Conservation (phyloP, 1,284 basidiomycete species). For the Tilletiopsis washingtonensis region DNA sequence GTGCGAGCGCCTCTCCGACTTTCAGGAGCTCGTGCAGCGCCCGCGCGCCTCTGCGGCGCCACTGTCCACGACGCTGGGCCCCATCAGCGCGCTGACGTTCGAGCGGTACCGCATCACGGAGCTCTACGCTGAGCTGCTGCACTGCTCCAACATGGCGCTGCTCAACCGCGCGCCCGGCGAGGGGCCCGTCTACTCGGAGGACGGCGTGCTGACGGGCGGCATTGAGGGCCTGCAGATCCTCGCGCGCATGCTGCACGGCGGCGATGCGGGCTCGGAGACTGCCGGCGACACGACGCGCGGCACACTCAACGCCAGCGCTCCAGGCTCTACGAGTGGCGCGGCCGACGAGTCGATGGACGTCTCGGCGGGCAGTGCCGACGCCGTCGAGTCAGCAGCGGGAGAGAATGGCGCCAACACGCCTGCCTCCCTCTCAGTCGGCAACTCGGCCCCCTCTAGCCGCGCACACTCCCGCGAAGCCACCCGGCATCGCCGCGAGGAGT, state of each 20-base stretch:
- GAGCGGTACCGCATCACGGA: constrained; percentile 97
- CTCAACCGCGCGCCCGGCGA: constrained; percentile 61
- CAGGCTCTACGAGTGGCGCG: no score
- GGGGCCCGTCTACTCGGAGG: constrained; percentile 39
- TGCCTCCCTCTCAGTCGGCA: not conserved
- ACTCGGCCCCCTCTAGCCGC: not conserved
- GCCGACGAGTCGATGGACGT: not conserved
- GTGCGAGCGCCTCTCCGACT: constrained; percentile 61
- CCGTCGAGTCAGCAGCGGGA: no score
- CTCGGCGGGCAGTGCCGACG: no score
- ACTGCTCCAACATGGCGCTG: constrained; percentile 96
- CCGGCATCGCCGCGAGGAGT: constrained; percentile 14
- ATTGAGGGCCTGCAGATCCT: constrained; percentile 45
- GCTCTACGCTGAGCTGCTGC: constrained; percentile 89
- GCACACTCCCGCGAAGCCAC: not conserved
- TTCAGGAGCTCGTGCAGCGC: constrained; percentile 64
- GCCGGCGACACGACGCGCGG: not conserved
- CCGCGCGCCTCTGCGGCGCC: constrained; percentile 67
- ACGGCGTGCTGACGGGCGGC: constrained; percentile 40
- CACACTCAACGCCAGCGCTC: no score
- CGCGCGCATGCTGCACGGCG: constrained; percentile 35
- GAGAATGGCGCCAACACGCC: no score
- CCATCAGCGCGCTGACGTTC: constrained; percentile 72
- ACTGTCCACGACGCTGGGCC: constrained; percentile 18
- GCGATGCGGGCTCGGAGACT: constrained; percentile 13